phyloP scores from a whole-genome alignment of 164 flowering plant species.

The Nymphaea colorata region DNA sequence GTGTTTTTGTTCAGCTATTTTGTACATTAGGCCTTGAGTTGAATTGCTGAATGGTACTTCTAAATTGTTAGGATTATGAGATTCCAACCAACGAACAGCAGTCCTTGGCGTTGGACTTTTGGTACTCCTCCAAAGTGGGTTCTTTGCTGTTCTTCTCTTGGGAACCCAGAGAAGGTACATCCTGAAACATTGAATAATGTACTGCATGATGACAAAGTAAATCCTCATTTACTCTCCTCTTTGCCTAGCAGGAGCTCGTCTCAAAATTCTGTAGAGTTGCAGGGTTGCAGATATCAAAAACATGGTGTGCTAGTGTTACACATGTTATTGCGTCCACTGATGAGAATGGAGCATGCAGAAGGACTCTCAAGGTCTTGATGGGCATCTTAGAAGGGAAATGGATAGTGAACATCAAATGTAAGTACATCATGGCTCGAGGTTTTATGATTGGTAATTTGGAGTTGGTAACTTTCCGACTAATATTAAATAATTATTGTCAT shows the following conservation, averaged over 20 bases:
- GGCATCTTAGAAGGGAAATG: conserved; percentile 93
- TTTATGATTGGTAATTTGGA: not conserved
- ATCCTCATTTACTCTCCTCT: not conserved
- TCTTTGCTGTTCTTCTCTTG: conserved; percentile 77
- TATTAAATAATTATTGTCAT: too few species aligned
- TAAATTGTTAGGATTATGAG: not conserved
- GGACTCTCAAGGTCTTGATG: conserved; percentile 82
- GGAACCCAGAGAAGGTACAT: conserved; percentile 54
- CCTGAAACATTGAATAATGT: not conserved
- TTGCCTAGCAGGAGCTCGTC: conserved; percentile 43
- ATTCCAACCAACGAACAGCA: not conserved
- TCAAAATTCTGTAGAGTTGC: conserved; percentile 43
- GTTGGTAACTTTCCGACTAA: not conserved
- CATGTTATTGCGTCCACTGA: conserved; percentile 87
- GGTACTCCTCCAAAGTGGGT: conserved; percentile 37
- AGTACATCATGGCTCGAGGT: conserved; percentile 16
- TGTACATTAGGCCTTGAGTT: too few species aligned
- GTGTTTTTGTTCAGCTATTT: too few species aligned
- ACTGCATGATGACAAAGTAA: not conserved
- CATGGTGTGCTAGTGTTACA: conserved; percentile 61
- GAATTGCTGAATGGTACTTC: not conserved
- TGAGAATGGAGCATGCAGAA: conserved; percentile 78
- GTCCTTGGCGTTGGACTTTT: conserved; percentile 20
- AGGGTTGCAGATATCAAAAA: conserved; percentile 39
- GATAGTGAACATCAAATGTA: conserved; percentile 79